phyloP scores from a whole-genome alignment of 768 basidiomycete genomes.

The Cystobasidium ongulense region DNA sequence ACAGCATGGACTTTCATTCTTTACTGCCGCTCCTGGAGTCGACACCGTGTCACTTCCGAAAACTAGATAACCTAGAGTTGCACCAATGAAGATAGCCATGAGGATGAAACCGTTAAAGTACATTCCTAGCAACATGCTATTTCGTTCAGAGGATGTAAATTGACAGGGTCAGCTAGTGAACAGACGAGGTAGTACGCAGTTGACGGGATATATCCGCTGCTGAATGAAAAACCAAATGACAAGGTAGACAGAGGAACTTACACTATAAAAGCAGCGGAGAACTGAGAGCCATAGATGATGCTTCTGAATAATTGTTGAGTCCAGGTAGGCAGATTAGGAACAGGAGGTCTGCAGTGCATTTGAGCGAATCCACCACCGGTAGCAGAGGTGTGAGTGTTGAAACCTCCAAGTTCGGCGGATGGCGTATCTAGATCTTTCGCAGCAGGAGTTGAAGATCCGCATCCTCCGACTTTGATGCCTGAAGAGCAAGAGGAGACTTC shows the following conservation, averaged over 20 bases:
- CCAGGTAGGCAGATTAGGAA: slow-evolving; percentile 31
- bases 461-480: not conserved
- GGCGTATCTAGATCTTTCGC: not conserved
- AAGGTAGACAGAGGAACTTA: not conserved
- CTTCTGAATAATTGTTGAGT: slow-evolving; percentile 43
- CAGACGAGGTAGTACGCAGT: too few relatives aligned
- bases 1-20: slow-evolving; percentile 21
- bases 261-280: slow-evolving; percentile 43
- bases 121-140: slow-evolving; percentile 36
- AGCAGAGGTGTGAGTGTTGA: slow-evolving; percentile 11
- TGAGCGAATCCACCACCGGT: slow-evolving; percentile 11
- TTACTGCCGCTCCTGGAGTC: not conserved
- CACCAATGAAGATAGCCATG: slow-evolving; percentile 42
- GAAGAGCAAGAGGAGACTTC: not conserved
- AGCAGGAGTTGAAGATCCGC: not conserved
- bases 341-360: not conserved
- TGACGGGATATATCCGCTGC: not conserved
- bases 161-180: slow-evolving; percentile 26
- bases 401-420: not conserved
- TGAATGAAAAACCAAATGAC: not conserved
- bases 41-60: slow-evolving; percentile 25
- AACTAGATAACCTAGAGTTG: slow-evolving; percentile 3
- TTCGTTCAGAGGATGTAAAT: not conserved
- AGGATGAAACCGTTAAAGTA: slow-evolving; percentile 45
- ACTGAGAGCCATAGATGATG: slow-evolving; percentile 42